Percentiles rank a stretch among this genome's conserved stretches.
Evolutionary conservation across 768 basidiomycete species (phyloP).

Genomic region (Leucosporidium creatinivorum): DNA sequence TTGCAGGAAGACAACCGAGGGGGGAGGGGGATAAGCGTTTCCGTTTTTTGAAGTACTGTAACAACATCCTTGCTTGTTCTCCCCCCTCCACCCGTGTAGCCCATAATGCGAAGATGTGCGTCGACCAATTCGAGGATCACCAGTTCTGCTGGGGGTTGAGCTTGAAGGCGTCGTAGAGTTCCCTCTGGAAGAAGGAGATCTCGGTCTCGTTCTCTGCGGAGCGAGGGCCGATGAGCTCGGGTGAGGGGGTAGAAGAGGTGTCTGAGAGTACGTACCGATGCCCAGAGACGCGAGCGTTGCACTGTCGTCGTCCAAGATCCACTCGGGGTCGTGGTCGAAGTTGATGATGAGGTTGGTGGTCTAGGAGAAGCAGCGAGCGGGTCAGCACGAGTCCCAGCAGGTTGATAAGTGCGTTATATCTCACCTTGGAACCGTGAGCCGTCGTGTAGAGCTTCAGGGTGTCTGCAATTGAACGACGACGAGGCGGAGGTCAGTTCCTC

Average conservation of each 20-base stretch:
- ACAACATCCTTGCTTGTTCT: too few species aligned
- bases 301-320: conserved; percentile 64
- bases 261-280: conserved; percentile 54
- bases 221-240: background rate
- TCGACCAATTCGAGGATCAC: background rate
- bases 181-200: conserved; percentile 78
- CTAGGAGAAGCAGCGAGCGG: conserved; percentile 44
- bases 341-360: conserved; percentile 98
- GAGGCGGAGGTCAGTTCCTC: background rate
- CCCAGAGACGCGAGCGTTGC: conserved; percentile 62
- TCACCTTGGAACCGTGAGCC: conserved; percentile 89
- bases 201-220: conserved; percentile 87
- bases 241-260: background rate
- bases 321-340: conserved; percentile 80
- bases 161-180: conserved; percentile 73
- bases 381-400: background rate
- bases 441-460: conserved; percentile 89
- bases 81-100: too few species aligned
- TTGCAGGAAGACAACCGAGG: too few species aligned
- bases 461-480: conserved; percentile 49
- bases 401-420: conserved; percentile 12
- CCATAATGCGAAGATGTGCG: too few species aligned
- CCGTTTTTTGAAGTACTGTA: too few species aligned
- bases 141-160: conserved; percentile 57
- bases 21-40: too few species aligned